Conservation (phyloP, 2,329 filamentous ascomycete species). For the Aspergillus sp. region DNA sequence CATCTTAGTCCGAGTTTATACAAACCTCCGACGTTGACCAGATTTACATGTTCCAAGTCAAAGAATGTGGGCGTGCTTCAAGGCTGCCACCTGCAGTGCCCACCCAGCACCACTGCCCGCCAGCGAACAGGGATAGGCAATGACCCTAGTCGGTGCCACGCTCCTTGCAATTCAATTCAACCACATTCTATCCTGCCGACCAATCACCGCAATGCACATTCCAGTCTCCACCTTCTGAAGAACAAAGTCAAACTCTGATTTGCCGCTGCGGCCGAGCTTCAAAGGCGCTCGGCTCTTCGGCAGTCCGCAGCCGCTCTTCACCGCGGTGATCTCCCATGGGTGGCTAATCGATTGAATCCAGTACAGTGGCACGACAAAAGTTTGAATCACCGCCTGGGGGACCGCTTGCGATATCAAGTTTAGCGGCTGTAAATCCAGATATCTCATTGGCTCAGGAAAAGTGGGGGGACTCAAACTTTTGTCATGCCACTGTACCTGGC, state of each 20-base stretch:
- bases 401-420: background rate
- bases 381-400: no score
- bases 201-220: background rate
- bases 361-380: no score
- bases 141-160: no score
- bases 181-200: background rate
- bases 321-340: background rate
- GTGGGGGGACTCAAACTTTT: background rate
- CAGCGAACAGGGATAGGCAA: background rate
- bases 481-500: background rate
- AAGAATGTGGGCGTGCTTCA: background rate
- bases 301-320: background rate
- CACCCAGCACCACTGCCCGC: no score
- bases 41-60: background rate
- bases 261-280: background rate
- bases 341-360: background rate
- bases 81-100: no score
- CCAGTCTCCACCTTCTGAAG: background rate
- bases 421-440: slow-evolving; percentile 1
- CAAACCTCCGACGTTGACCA: background rate
- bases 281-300: background rate
- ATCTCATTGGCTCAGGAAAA: background rate
- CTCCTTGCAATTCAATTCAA: background rate
- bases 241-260: background rate
- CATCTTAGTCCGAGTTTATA: background rate